phyloP scores from a whole-genome alignment of 352 stramenopile species.

The Globisporangium abappressorium region DNA sequence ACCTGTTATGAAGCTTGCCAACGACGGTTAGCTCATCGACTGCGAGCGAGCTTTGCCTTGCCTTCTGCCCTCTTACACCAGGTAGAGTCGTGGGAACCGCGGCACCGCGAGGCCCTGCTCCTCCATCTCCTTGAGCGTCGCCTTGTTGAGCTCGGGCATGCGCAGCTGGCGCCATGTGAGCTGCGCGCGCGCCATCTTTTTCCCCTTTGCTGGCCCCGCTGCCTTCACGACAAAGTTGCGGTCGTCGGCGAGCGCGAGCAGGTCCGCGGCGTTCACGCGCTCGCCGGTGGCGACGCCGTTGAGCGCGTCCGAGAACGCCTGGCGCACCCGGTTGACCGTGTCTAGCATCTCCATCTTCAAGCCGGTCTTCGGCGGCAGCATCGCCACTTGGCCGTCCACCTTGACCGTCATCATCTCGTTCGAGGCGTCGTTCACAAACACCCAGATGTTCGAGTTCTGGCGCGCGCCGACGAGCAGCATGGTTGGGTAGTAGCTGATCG shows the following conservation, averaged over 20 bases:
- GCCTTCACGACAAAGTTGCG: conserved; percentile 38
- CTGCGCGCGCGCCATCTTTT: conserved; percentile 14
- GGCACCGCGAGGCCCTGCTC: conserved; percentile 24
- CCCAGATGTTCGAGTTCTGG: conserved; percentile 53
- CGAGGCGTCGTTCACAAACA: conserved; percentile 45
- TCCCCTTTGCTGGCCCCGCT: conserved; percentile 25
- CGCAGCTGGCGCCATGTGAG: conserved; percentile 53
- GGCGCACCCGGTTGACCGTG: conserved; percentile 47
- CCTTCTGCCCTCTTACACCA: neutral
- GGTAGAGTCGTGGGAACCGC: conserved; percentile 26
- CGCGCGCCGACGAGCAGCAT: conserved; percentile 47
- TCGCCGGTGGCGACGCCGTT: conserved; percentile 28
- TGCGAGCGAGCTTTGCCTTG: too few relatives aligned
- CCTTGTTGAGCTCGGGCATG: conserved; percentile 31
- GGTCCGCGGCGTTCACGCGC: conserved; percentile 30
- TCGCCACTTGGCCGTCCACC: conserved; percentile 50
- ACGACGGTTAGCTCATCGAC: too few relatives aligned
- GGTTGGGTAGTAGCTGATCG: conserved; percentile 57
- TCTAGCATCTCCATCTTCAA: conserved; percentile 37
- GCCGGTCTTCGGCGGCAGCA: conserved; percentile 44
- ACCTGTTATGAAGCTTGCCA: neutral
- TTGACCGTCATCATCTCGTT: conserved; percentile 64
- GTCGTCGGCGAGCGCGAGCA: conserved; percentile 47
- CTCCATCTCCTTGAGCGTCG: conserved; percentile 18
- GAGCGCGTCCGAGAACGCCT: conserved; percentile 51